A percentile compares a stretch with the other conserved stretches of the same genome.
Evolutionary conservation across 78 protist species (phyloP).

Genomic region (Neovahlkampfia damariscottae): DNA sequence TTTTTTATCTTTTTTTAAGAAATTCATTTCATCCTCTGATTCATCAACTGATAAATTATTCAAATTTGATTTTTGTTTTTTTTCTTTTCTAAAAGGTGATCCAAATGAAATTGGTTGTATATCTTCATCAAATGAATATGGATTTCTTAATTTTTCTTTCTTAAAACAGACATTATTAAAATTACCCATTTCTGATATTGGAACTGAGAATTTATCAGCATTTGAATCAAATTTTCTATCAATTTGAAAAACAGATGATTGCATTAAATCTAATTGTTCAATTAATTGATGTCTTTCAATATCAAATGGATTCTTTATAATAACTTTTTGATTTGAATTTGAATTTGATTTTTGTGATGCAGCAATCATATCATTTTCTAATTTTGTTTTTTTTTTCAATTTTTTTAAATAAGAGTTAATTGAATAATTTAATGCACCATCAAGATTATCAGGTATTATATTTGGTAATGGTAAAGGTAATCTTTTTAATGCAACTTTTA

Average conservation of each 20-base stretch:
- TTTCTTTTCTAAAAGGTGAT: not conserved
- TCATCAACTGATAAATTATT: too few species aligned
- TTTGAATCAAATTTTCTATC: not conserved
- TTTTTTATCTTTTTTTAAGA: too few species aligned
- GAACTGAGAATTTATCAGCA: not conserved
- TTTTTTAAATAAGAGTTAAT: not conserved
- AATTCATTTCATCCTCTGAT: too few species aligned
- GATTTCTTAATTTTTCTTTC: not conserved
- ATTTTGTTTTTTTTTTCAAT: not conserved
- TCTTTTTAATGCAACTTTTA: not conserved
- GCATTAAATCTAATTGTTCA: not conserved
- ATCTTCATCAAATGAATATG: not conserved
- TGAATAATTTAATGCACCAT: not conserved
- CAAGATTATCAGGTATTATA: not conserved
- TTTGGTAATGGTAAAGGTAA: not conserved
- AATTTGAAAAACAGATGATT: not conserved
- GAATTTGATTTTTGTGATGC: too few species aligned
- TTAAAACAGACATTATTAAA: not conserved
- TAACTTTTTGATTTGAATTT: too few species aligned
- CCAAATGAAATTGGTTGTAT: not conserved
- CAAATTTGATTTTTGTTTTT: too few species aligned
- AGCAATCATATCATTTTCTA: not conserved
- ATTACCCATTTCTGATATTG: not conserved
- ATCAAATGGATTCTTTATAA: not conserved
- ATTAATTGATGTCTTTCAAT: not conserved